These are phyloP conservation scores for Tetrapisispora phaffii DNA, from an alignment of 805 yeast species.

Conservation along the genomic window DNA sequence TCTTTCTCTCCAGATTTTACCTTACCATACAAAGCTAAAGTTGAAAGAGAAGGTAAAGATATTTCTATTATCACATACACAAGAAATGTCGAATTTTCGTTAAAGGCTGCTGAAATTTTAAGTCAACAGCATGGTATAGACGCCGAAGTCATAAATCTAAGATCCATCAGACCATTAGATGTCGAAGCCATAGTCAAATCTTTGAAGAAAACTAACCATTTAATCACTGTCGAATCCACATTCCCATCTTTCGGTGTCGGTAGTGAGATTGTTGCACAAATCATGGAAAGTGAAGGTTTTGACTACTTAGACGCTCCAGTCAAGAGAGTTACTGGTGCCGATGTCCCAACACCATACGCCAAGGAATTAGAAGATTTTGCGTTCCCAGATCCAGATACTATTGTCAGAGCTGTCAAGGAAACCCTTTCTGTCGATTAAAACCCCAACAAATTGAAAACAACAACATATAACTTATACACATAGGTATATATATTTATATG, in stretches of 20 bases:
- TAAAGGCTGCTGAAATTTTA: conserved; percentile 83
- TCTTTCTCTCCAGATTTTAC: conserved; percentile 80
- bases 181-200: conserved; percentile 74
- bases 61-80: conserved; percentile 84
- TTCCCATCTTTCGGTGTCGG: conserved; percentile 99
- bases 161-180: conserved; percentile 96
- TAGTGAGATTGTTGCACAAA: conserved; percentile 92
- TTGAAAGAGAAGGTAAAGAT: conserved; percentile 89
- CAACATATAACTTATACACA: neutral
- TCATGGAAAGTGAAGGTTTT: conserved; percentile 97
- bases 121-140: conserved; percentile 77
- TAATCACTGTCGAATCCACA: conserved; percentile 92
- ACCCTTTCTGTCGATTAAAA: conserved; percentile 53
- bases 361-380: conserved; percentile 94
- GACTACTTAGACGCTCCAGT: conserved; percentile 98
- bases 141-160: conserved; percentile 90
- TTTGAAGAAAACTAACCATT: conserved; percentile 93
- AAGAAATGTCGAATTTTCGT: conserved; percentile 76
- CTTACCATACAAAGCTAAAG: conserved; percentile 87
- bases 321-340: conserved; percentile 98
- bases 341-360: conserved; percentile 98
- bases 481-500: too few relatives aligned
- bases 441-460: neutral
- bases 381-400: conserved; percentile 92
- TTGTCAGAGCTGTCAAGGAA: conserved; percentile 77